Evolutionary conservation across 2,329 filamentous ascomycete genomes (phyloP).

Genomic region (Penicillium digitatum): DNA sequence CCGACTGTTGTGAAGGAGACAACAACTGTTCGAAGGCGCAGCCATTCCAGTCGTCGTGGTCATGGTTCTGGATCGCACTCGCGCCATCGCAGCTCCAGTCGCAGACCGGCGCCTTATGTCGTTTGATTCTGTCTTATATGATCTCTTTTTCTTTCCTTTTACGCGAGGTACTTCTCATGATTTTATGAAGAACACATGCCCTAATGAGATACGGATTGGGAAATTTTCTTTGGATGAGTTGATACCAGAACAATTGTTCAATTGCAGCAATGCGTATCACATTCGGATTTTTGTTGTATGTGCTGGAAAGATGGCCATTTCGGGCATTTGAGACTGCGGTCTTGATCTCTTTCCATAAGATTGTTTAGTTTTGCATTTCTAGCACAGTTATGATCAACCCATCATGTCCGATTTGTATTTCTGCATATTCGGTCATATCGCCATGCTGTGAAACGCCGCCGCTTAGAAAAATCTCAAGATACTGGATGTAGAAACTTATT

Average conservation of each 20-base stretch:
- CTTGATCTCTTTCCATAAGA: background rate
- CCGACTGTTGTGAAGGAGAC: constrained; percentile 41
- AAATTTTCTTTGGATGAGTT: background rate
- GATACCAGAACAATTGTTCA: background rate
- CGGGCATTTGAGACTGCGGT: background rate
- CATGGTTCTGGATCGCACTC: constrained; percentile 25
- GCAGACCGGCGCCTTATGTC: constrained; percentile 28
- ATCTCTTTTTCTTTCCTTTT: background rate
- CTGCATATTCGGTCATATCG: too few relatives aligned
- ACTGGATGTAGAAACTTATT: too few relatives aligned
- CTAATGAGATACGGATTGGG: constrained; percentile 15
- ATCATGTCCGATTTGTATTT: background rate
- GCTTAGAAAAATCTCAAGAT: too few relatives aligned
- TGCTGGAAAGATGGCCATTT: background rate
- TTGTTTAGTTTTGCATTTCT: background rate
- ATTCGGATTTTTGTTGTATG: background rate
- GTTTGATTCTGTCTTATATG: constrained; percentile 20
- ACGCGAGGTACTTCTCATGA: constrained; percentile 2
- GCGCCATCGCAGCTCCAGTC: constrained; percentile 30
- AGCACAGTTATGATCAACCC: background rate
- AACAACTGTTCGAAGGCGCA: constrained; percentile 29
- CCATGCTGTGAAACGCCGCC: too few relatives aligned
- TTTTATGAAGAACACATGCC: constrained; percentile 14
- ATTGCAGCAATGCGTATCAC: background rate
- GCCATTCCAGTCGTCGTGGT: constrained; percentile 36